phyloP scores from a whole-genome alignment of 2,329 filamentous ascomycete genomes.

The Exophiala aquamarina region DNA sequence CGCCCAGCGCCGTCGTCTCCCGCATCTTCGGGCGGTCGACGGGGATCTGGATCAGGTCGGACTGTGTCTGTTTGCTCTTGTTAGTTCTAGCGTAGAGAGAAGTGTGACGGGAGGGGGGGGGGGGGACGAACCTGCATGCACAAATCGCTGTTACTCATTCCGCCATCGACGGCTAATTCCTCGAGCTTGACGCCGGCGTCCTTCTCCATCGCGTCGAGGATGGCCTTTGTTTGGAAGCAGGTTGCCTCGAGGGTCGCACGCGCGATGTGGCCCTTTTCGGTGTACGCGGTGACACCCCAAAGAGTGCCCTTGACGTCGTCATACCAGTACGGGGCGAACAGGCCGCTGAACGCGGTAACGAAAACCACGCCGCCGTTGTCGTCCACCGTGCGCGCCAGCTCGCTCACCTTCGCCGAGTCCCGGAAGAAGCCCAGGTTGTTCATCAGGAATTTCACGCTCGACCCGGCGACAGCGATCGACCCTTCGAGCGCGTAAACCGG shows the following conservation, averaged over 20 bases:
- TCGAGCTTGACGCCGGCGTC: slow-evolving; percentile 71
- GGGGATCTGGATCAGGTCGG: slow-evolving; percentile 79
- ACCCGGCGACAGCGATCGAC: slow-evolving; percentile 71
- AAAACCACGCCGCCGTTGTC: slow-evolving; percentile 77
- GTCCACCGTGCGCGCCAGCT: slow-evolving; percentile 55
- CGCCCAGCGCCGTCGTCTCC: slow-evolving; percentile 84
- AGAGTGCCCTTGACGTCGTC: slow-evolving; percentile 78
- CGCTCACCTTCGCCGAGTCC: slow-evolving; percentile 54
- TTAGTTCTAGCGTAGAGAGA: slow-evolving; percentile 5
- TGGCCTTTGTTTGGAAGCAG: slow-evolving; percentile 80
- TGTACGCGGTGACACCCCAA: slow-evolving; percentile 75
- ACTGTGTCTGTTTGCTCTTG: slow-evolving; percentile 55
- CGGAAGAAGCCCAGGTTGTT: slow-evolving; percentile 58
- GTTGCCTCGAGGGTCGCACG: slow-evolving; percentile 79
- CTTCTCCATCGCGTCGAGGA: slow-evolving; percentile 78
- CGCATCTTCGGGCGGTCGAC: slow-evolving; percentile 81
- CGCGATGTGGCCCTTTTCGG: slow-evolving; percentile 73
- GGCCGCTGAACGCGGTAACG: slow-evolving; percentile 77
- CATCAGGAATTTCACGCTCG: slow-evolving; percentile 67
- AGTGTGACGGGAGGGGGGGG: background rate
- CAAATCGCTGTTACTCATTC: slow-evolving; percentile 75
- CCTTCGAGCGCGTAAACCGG: slow-evolving; percentile 74
- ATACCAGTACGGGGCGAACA: slow-evolving; percentile 85
- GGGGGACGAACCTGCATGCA: slow-evolving; percentile 63
- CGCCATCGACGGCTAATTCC: slow-evolving; percentile 73